Evolutionary conservation across 2,329 filamentous ascomycete genomes (phyloP), one percentile per base, ranked within the genome.

Genomic region (Pseudocercospora eumusae): DNA sequence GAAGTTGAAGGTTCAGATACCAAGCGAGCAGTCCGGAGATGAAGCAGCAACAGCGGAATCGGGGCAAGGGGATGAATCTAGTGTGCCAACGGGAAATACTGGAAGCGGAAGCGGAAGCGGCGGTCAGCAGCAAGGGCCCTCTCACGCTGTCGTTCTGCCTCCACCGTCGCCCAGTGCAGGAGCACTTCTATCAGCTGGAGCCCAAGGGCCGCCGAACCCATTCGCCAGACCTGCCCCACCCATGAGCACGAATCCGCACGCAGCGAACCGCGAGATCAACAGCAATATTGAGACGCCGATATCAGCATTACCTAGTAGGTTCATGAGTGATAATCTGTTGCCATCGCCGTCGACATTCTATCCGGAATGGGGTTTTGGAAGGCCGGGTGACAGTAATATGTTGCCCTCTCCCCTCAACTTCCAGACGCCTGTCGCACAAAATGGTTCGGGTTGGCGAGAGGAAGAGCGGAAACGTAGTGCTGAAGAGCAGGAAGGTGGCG

Each of bases 261-360:
- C 71, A 9, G 65, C 70, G 53, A 75, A 75, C 47, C 68, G 72
- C 8, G 70, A 77, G 76, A 61, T 78, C 54, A 77, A 75, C 18
- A 50, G 47, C 54, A 65, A 73, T 42, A 88, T 86, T 50, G 88
- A 95, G 73, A 95, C 95, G 0, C 95, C 95, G 0, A 92, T 96
- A n/a, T 97, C 93, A 1, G 93, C 93, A 3, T 81, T 99, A 10
- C 95, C 95, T 0, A 96, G 91, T 56, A 87, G 93, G 44, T 97
- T 98, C 75, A 88, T 98, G 69, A 89, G 88, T 61, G 91, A 90
- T 67, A 91, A 93, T 36, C 87, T 97, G 58, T 82, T 98, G 15
- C 93, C 95, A 0, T 96, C 91, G 60, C 95, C 95, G 0, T 96
- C 90, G 66, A 92, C 87, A 67, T 97, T 98, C 78, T 98, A 96